phyloP scores from a whole-genome alignment of 257 asterid species.

The Buddleja alternifolia region DNA sequence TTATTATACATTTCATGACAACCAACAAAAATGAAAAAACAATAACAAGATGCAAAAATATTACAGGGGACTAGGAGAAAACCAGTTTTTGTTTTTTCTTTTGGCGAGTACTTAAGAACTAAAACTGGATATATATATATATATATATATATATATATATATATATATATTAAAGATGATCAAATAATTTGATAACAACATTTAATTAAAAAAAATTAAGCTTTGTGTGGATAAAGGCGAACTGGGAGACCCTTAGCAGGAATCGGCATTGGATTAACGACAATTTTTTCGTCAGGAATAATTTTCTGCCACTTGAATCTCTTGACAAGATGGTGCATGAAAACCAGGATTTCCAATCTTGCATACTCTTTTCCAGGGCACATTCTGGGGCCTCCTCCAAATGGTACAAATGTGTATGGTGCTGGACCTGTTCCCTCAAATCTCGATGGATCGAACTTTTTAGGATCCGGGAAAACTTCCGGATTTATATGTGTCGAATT shows the following conservation, averaged over 20 bases:
- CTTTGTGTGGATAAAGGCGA: conserved; percentile 45
- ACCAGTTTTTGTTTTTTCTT: neutral
- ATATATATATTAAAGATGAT: too few relatives aligned
- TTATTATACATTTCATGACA: conserved; percentile 1
- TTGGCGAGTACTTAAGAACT: too few relatives aligned
- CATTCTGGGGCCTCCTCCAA: conserved; percentile 55
- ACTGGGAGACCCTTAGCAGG: conserved; percentile 53
- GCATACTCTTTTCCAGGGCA: conserved; percentile 57
- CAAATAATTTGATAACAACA: too few relatives aligned
- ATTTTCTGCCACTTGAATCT: conserved; percentile 41
- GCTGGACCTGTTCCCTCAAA: conserved; percentile 51
- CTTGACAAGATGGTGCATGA: conserved; percentile 52
- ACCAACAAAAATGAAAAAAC: neutral
- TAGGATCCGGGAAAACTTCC: conserved; percentile 38
- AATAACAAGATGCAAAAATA: neutral
- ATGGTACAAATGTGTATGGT: conserved; percentile 49
- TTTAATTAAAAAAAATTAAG: neutral
- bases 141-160: too few relatives aligned
- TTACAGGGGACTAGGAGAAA: too few relatives aligned
- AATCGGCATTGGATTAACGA: conserved; percentile 50
- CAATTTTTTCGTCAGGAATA: conserved; percentile 48
- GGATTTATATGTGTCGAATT: conserved; percentile 46
- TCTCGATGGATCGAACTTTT: conserved; percentile 47
- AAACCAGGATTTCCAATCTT: conserved; percentile 46
- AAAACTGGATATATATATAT: too few relatives aligned